Conservation (phyloP, 2,329 filamentous ascomycete genomes). For the Teratosphaeriaceae sp. region DNA sequence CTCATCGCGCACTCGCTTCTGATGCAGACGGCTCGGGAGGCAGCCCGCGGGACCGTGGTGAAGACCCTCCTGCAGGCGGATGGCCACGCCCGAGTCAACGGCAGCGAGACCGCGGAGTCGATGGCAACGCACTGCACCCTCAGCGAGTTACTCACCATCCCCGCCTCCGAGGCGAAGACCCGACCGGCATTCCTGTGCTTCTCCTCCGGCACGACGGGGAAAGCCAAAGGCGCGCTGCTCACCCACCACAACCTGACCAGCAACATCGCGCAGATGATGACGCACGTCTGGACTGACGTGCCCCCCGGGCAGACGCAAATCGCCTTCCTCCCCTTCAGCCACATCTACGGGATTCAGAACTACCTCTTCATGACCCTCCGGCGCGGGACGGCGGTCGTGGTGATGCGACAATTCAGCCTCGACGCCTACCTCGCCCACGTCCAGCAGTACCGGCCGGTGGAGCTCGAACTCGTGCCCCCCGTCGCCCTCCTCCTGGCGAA, state of each 20-base stretch:
- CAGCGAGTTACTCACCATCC: neutral
- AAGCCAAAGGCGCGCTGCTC: neutral
- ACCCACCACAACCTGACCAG: neutral
- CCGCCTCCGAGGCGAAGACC: neutral
- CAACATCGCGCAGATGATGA: neutral
- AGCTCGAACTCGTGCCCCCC: neutral
- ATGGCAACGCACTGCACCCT: neutral
- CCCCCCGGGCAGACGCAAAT: neutral
- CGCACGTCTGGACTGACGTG: neutral
- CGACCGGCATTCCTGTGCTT: neutral
- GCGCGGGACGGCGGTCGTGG: neutral
- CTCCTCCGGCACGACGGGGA: neutral
- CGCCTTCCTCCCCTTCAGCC: neutral
- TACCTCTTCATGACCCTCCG: neutral
- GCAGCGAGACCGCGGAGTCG: neutral
- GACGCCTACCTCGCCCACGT: neutral
- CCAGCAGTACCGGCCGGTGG: neutral
- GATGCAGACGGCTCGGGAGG: neutral
- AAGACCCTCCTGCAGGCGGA: neutral
- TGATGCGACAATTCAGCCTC: neutral
- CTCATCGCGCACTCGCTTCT: neutral
- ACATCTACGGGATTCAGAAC: neutral
- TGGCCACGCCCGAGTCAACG: neutral
- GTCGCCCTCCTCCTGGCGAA: neutral
- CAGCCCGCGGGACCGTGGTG: neutral